Percentiles rank a stretch among this genome's conserved stretches.
Evolutionary conservation across 1,139 yeast genomes (phyloP).

Genomic region (Yamadazyma sp.): DNA sequence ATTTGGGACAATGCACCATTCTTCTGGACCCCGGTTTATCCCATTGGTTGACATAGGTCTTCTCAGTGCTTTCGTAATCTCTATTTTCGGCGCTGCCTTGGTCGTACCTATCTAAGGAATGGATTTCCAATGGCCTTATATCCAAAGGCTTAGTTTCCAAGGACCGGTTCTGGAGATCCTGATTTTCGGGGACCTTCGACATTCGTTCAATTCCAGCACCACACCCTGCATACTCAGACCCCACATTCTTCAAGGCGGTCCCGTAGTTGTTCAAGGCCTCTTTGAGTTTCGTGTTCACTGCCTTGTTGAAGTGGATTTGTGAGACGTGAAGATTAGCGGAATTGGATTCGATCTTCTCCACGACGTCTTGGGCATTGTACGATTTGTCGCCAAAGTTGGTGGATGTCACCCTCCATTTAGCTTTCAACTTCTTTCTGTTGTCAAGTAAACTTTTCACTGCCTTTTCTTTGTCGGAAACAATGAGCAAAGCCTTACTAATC

Average conservation of each 20-base stretch:
- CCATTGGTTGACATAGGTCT: not conserved
- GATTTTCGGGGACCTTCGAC: not conserved
- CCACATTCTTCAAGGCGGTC: constrained; percentile 32
- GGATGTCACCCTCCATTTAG: constrained; percentile 38
- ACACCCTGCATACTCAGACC: constrained; percentile 24
- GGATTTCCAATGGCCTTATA: too few species aligned
- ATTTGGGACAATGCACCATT: constrained; percentile 7
- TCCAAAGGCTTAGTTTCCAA: too few species aligned
- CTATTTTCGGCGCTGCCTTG: not conserved
- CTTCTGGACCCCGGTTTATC: not conserved
- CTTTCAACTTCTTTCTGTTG: constrained; percentile 34
- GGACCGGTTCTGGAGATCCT: not conserved
- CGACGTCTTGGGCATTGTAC: constrained; percentile 34
- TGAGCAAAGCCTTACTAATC: constrained; percentile 34
- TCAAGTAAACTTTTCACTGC: constrained; percentile 38
- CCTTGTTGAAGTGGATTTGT: constrained; percentile 48
- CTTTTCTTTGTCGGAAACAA: constrained; percentile 52
- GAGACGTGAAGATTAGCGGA: constrained; percentile 50
- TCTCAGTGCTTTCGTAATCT: not conserved
- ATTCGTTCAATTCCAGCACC: not conserved
- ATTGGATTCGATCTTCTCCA: constrained; percentile 52
- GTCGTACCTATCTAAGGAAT: not conserved
- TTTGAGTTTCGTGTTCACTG: constrained; percentile 46
- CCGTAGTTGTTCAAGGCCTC: constrained; percentile 46
- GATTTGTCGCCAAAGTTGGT: constrained; percentile 45